Base-by-base conservation (phyloP, 768 basidiomycete genomes). In the Rhizopogon rudus region DNA sequence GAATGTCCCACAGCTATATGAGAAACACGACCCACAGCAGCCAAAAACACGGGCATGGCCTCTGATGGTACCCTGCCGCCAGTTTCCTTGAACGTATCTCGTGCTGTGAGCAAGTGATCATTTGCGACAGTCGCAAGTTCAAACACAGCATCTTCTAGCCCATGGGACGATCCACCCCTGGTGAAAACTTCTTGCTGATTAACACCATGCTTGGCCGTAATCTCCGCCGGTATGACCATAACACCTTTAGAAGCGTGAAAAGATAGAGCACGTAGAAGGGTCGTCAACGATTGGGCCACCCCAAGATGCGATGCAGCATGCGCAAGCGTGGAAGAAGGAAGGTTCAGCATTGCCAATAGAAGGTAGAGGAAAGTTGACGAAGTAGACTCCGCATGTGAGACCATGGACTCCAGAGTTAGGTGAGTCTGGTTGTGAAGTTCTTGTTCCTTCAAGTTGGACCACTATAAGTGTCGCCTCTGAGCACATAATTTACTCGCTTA, bases 271-370 rank as follows among this genome's bases (percentile, higher is more conserved):
- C 91, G 84, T 52, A 94, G 75, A 54, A 92, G 78, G 12, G 84
- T 90, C 6, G 79, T 65, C 44, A 91, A 73, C 31, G 84, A 87
- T 63, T 87, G 84, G 4, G 92, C 85, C 3, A 81, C 72, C 9
- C 92, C 92, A 14, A 93, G 74, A 67, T 93, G 92, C 6, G 89
- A 93, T 2, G 86, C 88, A 2, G 87, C 88, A 69, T 92, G 91
- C 6, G 86, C 83, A 20, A 86, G 67, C 3, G 75, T 75, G 7
- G 80, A 78, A 29, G 81, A 81, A 12, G 79, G 77, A 17, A 85
- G 70, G 22, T 78, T 74, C 54, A 88, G 70, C 51, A 92, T 68
- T 31, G 89, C 86, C 43, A 93, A 81, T 54, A 90, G 68, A 41
- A 89, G 76, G 70, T 93, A 93, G 60, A 89, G 74, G 45, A 90